A percentile compares a stretch with the other conserved stretches of the same genome.
Evolutionary conservation across 805 yeast genomes (phyloP).

Genomic region (Kregervanrija pseudodelftensis): DNA sequence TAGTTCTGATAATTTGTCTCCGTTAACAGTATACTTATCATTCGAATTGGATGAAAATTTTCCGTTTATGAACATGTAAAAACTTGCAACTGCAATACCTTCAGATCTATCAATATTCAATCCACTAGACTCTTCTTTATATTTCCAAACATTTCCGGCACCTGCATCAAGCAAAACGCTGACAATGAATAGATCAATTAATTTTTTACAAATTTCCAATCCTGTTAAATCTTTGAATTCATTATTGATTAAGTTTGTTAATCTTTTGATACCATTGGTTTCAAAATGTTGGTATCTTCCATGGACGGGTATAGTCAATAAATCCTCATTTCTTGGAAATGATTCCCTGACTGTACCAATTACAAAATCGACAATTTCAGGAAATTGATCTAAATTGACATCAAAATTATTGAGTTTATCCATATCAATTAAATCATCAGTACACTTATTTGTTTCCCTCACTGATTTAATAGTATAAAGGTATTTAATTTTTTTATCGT

Average conservation of each 20-base stretch:
- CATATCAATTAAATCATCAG: conserved; percentile 32
- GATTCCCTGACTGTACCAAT: conserved; percentile 36
- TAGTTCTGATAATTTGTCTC: conserved; percentile 31
- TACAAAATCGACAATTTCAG: conserved; percentile 38
- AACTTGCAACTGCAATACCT: conserved; percentile 57
- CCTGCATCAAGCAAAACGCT: conserved; percentile 64
- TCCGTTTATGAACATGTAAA: conserved; percentile 47
- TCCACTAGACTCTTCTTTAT: conserved; percentile 29
- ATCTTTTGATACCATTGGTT: conserved; percentile 39
- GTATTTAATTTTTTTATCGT: conserved; percentile 22
- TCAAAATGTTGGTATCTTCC: conserved; percentile 65
- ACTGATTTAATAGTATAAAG: conserved; percentile 48
- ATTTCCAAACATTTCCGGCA: conserved; percentile 55
- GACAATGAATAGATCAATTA: conserved; percentile 51
- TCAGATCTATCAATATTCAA: conserved; percentile 41
- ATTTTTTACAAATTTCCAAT: conserved; percentile 42
- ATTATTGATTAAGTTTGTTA: conserved; percentile 33
- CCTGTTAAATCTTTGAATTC: conserved; percentile 27
- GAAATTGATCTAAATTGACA: conserved; percentile 37
- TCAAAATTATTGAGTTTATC: conserved; percentile 36
- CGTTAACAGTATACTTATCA: conserved; percentile 39
- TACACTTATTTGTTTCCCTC: conserved; percentile 41
- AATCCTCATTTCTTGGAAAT: conserved; percentile 34
- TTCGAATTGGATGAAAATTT: conserved; percentile 27
- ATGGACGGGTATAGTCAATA: conserved; percentile 50